Percentiles rank a stretch among this genome's conserved stretches.
These are phyloP conservation scores for Coemansia sp. DNA, from an alignment of 192 early-diverging fungal genomes.

Conservation along the genomic window DNA sequence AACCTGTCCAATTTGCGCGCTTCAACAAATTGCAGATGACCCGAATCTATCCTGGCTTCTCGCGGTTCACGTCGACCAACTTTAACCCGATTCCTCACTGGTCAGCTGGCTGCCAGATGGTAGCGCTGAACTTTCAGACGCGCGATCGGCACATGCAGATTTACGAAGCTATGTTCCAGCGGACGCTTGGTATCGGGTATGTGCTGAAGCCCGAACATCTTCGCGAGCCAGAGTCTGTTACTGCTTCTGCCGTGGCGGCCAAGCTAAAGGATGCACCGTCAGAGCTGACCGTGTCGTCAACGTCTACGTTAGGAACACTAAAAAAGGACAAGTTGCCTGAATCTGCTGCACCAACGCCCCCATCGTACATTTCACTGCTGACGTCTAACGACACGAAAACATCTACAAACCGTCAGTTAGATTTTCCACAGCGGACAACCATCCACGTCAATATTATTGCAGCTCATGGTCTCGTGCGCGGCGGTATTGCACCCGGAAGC, in stretches of 20 bases:
- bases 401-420: background rate
- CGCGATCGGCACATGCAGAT: constrained; percentile 78
- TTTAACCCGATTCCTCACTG: constrained; percentile 83
- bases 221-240: constrained; percentile 12
- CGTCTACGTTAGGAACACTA: too few relatives aligned
- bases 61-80: constrained; percentile 79
- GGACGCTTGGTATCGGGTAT: constrained; percentile 74
- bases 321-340: background rate
- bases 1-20: constrained; percentile 53
- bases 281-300: too few relatives aligned
- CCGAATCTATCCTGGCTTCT: constrained; percentile 77
- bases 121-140: constrained; percentile 88
- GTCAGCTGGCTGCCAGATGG: constrained; percentile 79
- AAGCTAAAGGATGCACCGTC: background rate
- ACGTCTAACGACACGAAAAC: background rate
- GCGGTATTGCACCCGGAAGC: background rate
- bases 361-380: constrained; percentile 12
- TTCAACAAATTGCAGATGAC: constrained; percentile 62
- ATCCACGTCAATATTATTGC: constrained; percentile 43
- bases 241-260: background rate
- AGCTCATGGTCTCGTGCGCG: constrained; percentile 20
- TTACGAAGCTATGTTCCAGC: constrained; percentile 78
- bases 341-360: background rate
- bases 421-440: constrained; percentile 22
- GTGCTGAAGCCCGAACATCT: constrained; percentile 68